These are phyloP conservation scores for Emmonsiellopsis sp. DNA, from an alignment of 2,329 filamentous ascomycete genomes.

Conservation along the genomic window DNA sequence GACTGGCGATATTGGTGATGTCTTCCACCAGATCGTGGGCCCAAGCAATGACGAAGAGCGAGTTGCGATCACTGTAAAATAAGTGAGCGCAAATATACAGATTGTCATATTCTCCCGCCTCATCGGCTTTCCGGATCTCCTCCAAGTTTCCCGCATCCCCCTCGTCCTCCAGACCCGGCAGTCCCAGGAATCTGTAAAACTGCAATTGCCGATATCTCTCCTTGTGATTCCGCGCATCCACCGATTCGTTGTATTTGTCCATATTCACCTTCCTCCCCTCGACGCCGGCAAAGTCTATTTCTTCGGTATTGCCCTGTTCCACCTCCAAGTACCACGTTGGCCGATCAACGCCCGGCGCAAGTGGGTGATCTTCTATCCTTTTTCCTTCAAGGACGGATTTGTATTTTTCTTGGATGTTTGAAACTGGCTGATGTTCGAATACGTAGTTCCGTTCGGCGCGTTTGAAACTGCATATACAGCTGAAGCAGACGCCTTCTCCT, in stretches of 20 bases:
- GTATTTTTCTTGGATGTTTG: conserved; percentile 21
- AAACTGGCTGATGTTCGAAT: conserved; percentile 22
- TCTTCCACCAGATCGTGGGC: conserved; percentile 34
- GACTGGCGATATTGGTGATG: conserved; percentile 36
- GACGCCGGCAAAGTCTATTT: conserved; percentile 31
- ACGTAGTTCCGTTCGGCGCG: conserved; percentile 24
- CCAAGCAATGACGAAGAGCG: conserved; percentile 42
- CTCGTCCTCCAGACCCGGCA: conserved; percentile 22
- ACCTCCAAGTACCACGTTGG: conserved; percentile 26
- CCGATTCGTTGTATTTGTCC: conserved; percentile 34
- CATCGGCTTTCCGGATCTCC: conserved; percentile 14
- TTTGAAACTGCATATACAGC: conserved; percentile 45
- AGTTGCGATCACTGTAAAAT: conserved; percentile 48
- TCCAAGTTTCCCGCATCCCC: conserved; percentile 11
- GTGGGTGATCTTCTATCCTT: conserved; percentile 21
- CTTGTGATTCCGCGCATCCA: conserved; percentile 18
- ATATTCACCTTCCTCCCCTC: conserved; percentile 46
- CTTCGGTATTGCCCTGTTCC: conserved; percentile 17
- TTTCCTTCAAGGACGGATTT: conserved; percentile 20
- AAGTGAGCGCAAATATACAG: conserved; percentile 49
- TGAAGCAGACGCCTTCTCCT: conserved; percentile 40
- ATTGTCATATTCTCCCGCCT: conserved; percentile 36
- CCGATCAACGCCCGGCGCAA: conserved; percentile 26
- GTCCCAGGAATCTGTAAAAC: conserved; percentile 38
- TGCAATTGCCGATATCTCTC: conserved; percentile 34